Evolutionary conservation across 2,329 filamentous ascomycete species (phyloP).

Genomic region (Trichocomaceae sp.): DNA sequence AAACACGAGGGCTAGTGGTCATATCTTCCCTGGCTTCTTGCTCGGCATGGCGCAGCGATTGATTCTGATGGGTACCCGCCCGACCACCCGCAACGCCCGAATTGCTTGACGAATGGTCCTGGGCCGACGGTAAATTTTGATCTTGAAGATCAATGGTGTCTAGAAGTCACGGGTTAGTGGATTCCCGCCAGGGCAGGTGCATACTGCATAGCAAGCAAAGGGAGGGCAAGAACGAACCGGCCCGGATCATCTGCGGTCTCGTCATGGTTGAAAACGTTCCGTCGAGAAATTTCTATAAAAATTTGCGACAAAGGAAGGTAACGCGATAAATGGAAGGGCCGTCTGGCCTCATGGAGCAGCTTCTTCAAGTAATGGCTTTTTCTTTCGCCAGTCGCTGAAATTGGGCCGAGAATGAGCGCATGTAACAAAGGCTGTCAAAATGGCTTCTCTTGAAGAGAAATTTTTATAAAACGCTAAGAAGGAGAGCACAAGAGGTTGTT

Average conservation of each 20-base stretch:
- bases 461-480: background rate
- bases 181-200: background rate
- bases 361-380: background rate
- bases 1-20: slow-evolving; percentile 56
- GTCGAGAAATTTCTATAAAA: background rate
- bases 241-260: slow-evolving; percentile 41
- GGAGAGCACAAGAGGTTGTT: background rate
- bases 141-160: slow-evolving; percentile 95
- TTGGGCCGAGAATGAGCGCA: background rate
- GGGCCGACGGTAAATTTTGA: slow-evolving; percentile 70
- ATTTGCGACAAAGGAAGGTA: slow-evolving; percentile 1
- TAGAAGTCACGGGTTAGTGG: slow-evolving; percentile 32
- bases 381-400: background rate
- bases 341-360: slow-evolving; percentile 4
- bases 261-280: slow-evolving; percentile 26
- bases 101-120: slow-evolving; percentile 63
- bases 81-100: slow-evolving; percentile 47
- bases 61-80: slow-evolving; percentile 75
- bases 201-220: background rate
- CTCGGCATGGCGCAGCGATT: slow-evolving; percentile 72
- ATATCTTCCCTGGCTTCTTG: slow-evolving; percentile 71
- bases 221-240: slow-evolving; percentile 29
- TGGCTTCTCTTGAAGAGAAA: background rate
- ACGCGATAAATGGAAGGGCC: background rate
- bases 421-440: background rate